Percentiles rank a stretch among this genome's conserved stretches.
Evolutionary conservation across 305 asterid species (phyloP).

Genomic region (Petunia hybrid): DNA sequence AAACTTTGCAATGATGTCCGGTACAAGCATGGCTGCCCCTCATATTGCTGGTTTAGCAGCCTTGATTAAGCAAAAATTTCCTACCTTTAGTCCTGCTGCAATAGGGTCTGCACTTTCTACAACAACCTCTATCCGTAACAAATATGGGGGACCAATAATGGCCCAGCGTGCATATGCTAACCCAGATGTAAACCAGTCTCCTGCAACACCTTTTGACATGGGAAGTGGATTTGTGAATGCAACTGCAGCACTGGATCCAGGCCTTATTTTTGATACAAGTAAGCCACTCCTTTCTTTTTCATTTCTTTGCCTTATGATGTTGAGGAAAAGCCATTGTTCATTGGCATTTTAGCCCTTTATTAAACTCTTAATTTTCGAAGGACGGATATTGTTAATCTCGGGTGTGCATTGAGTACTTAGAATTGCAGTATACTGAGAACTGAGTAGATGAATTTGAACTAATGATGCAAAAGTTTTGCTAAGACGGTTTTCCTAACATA

Average conservation of each 20-base stretch:
- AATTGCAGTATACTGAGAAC: neutral
- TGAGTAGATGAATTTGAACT: neutral
- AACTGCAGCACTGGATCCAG: conserved; percentile 93
- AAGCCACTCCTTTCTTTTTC: conserved; percentile 42
- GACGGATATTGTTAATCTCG: neutral
- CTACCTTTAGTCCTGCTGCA: conserved; percentile 78
- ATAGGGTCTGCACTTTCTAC: conserved; percentile 94
- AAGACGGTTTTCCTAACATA: conserved; percentile 4
- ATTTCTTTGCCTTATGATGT: neutral
- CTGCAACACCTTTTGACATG: conserved; percentile 98
- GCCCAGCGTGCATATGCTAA: conserved; percentile 93
- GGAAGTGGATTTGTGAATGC: conserved; percentile 98
- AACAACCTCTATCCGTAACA: conserved; percentile 74
- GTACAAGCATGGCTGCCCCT: conserved; percentile 99
- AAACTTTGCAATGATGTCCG: conserved; percentile 96
- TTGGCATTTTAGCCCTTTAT: no score
- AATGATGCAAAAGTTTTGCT: neutral
- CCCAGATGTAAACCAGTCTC: conserved; percentile 87
- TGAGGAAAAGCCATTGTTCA: conserved; percentile 9
- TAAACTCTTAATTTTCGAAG: conserved; percentile 3
- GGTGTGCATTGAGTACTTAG: conserved; percentile 10
- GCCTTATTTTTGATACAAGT: conserved; percentile 83
- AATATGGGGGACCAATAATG: conserved; percentile 77
- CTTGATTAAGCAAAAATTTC: conserved; percentile 78
- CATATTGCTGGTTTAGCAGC: conserved; percentile 97